Evolutionary conservation across 108 stramenopile genomes (phyloP).

Genomic region (Pseudonitzschia delicatissima): DNA sequence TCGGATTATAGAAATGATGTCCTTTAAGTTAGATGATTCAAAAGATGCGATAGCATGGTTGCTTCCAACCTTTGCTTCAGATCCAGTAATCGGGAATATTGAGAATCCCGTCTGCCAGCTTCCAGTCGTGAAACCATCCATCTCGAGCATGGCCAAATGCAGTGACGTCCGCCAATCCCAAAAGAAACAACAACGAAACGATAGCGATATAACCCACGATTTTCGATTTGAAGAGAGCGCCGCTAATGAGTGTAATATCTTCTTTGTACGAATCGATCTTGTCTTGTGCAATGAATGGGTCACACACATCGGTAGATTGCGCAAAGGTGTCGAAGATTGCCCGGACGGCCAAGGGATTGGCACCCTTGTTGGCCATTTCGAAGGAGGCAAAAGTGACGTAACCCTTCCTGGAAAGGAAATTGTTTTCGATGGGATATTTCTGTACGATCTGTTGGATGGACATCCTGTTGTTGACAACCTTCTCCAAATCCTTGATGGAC

Average conservation of each 20-base stretch:
- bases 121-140: conserved; percentile 46
- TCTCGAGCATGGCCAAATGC: conserved; percentile 27
- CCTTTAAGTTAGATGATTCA: too few relatives aligned
- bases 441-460: conserved; percentile 61
- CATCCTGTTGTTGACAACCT: conserved; percentile 55
- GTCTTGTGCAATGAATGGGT: conserved; percentile 58
- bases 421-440: conserved; percentile 54
- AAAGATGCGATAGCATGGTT: too few relatives aligned
- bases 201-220: conserved; percentile 53
- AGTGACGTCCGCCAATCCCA: conserved; percentile 54
- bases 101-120: conserved; percentile 7
- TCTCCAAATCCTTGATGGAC: conserved; percentile 45
- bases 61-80: background rate
- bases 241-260: conserved; percentile 36
- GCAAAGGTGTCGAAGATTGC: conserved; percentile 68
- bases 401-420: conserved; percentile 55
- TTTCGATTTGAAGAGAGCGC: conserved; percentile 47
- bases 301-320: conserved; percentile 44
- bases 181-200: conserved; percentile 50
- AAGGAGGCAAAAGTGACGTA: conserved; percentile 65
- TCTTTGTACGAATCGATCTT: conserved; percentile 53
- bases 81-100: conserved; percentile 12
- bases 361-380: conserved; percentile 41
- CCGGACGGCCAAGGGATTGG: conserved; percentile 65
- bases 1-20: too few relatives aligned